Evolutionary conservation across 208 protist species (phyloP).

Genomic region (Trypanosoma mega): DNA sequence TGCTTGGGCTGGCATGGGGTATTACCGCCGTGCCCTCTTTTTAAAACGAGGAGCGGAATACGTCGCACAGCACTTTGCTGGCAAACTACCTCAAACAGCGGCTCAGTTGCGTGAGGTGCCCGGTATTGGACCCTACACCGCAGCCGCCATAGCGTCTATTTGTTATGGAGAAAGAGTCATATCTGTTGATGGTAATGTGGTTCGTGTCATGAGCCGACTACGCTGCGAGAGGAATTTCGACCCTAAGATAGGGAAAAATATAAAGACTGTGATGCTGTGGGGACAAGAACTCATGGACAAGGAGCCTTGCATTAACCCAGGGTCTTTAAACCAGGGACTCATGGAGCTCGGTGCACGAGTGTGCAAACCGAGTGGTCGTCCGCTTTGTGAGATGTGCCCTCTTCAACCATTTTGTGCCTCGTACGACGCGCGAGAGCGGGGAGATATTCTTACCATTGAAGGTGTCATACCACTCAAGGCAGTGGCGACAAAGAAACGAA

Average conservation of each 20-base stretch:
- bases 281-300: constrained; percentile 59
- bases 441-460: constrained; percentile 68
- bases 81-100: constrained; percentile 40
- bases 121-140: constrained; percentile 93
- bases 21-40: constrained; percentile 89
- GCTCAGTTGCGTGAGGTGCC: constrained; percentile 72
- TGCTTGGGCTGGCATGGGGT: constrained; percentile 92
- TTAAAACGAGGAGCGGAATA: constrained; percentile 87
- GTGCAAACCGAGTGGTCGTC: constrained; percentile 72
- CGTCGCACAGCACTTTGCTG: constrained; percentile 43
- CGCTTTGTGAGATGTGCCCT: constrained; percentile 74
- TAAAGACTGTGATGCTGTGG: constrained; percentile 53
- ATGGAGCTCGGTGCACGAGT: constrained; percentile 93
- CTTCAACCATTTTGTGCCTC: constrained; percentile 57
- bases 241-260: constrained; percentile 63
- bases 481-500: constrained; percentile 34
- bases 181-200: constrained; percentile 92
- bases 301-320: constrained; percentile 33
- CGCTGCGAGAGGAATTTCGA: constrained; percentile 69
- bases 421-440: constrained; percentile 28
- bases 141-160: constrained; percentile 91
- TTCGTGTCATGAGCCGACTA: constrained; percentile 90
- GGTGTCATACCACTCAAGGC: constrained; percentile 75
- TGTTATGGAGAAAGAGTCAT: constrained; percentile 72
- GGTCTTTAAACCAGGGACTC: constrained; percentile 88